Conservation (phyloP, 1,284 basidiomycete species). For the Cryptococcus sp. region DNA sequence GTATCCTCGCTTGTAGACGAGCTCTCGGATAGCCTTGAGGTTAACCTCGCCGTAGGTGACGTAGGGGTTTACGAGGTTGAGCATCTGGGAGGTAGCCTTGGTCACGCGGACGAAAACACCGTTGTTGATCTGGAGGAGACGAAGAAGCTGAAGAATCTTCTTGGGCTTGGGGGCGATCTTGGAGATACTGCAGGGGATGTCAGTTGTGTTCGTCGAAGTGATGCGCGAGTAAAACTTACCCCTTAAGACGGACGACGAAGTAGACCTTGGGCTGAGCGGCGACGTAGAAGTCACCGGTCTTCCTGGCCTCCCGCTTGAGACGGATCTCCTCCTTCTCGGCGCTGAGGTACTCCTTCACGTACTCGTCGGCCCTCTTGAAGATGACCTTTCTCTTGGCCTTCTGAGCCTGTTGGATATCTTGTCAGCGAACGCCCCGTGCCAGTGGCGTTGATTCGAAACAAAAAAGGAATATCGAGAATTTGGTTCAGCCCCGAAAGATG, state of each 20-base stretch:
- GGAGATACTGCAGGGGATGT: conserved; percentile 72
- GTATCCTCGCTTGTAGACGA: conserved; percentile 99
- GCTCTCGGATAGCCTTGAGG: conserved; percentile 92
- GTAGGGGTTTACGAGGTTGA: conserved; percentile 95
- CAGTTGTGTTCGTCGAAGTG: neutral
- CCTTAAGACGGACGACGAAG: conserved; percentile 95
- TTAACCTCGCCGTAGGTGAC: conserved; percentile 91
- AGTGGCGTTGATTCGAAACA: conserved; percentile 1
- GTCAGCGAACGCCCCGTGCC: conserved; percentile 9
- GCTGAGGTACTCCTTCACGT: conserved; percentile 92
- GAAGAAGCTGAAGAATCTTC: conserved; percentile 98
- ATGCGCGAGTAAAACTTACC: conserved; percentile 58
- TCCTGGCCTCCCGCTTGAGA: conserved; percentile 87
- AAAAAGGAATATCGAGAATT: conserved; percentile 14
- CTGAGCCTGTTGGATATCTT: conserved; percentile 59
- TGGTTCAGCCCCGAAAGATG: conserved; percentile 95
- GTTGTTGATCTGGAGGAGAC: conserved; percentile 99
- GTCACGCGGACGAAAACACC: conserved; percentile 98
- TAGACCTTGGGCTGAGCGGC: conserved; percentile 94
- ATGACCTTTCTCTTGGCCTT: conserved; percentile 93
- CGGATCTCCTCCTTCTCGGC: conserved; percentile 97
- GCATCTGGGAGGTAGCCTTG: conserved; percentile 95
- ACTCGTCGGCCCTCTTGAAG: conserved; percentile 99
- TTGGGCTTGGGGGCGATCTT: conserved; percentile 98
- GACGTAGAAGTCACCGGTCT: conserved; percentile 95